These are phyloP conservation scores for Rhododendron ovatum DNA, from an alignment of 148 eudicot species.

Conservation along the genomic window DNA sequence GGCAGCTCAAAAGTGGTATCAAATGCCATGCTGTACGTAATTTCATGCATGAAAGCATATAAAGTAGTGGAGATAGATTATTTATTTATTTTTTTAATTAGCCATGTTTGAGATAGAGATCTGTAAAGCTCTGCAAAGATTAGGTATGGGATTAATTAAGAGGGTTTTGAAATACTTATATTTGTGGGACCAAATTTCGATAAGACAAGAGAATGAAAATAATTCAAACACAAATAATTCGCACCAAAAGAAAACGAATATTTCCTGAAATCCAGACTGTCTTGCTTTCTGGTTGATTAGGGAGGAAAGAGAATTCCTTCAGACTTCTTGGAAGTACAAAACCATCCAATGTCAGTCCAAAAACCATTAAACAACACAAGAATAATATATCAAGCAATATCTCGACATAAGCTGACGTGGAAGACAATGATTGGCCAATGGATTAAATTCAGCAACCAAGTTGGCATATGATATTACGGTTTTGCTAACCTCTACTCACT, in stretches of 20 bases:
- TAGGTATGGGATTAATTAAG: not conserved
- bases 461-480: not conserved
- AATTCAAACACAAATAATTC: not conserved
- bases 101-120: not conserved
- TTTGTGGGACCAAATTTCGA: not conserved
- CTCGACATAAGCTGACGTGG: not conserved
- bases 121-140: not conserved
- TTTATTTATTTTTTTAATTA: not conserved
- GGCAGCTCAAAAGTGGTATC: not conserved
- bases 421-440: conserved; percentile 3
- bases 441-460: not conserved
- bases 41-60: not conserved
- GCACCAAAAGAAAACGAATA: not conserved
- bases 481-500: no score
- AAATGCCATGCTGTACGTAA: not conserved
- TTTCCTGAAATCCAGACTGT: not conserved
- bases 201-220: not conserved
- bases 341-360: not conserved
- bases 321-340: not conserved
- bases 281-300: not conserved
- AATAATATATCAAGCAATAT: not conserved
- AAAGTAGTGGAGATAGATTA: not conserved
- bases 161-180: not conserved
- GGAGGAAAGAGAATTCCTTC: not conserved
- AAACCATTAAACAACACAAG: not conserved